Conservation (phyloP, 345 rosid genomes). For the Eucalyptus shirleyi region DNA sequence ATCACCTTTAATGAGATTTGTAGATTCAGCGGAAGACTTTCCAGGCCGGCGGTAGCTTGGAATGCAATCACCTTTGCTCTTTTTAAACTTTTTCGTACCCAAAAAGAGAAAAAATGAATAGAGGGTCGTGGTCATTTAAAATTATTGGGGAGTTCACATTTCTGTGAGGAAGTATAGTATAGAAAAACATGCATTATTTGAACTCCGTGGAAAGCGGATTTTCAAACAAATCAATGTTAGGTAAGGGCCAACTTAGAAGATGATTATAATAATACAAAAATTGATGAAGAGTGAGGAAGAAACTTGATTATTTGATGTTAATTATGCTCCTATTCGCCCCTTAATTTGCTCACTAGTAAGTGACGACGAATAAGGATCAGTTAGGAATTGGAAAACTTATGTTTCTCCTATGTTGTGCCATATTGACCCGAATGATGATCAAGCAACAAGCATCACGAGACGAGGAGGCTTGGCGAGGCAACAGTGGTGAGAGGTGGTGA, state of each 20-base stretch:
- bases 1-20: not conserved
- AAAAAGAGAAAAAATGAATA: not conserved
- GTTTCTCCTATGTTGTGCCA: not conserved
- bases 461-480: not conserved
- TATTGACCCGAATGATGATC: not conserved
- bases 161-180: not conserved
- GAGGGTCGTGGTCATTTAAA: not conserved
- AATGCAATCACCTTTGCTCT: too few species aligned
- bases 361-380: not conserved
- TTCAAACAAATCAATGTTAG: not conserved
- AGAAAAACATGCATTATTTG: not conserved
- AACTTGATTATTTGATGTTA: not conserved
- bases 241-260: not conserved
- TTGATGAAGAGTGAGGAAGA: not conserved
- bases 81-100: not conserved
- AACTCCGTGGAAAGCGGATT: not conserved
- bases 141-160: not conserved
- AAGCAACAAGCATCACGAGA: not conserved
- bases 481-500: not conserved
- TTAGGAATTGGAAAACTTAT: not conserved
- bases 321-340: not conserved
- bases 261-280: not conserved
- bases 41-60: not conserved
- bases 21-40: not conserved
- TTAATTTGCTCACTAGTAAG: not conserved